Conservation (phyloP, 768 basidiomycete genomes). For the Phanerochaete sordida region DNA sequence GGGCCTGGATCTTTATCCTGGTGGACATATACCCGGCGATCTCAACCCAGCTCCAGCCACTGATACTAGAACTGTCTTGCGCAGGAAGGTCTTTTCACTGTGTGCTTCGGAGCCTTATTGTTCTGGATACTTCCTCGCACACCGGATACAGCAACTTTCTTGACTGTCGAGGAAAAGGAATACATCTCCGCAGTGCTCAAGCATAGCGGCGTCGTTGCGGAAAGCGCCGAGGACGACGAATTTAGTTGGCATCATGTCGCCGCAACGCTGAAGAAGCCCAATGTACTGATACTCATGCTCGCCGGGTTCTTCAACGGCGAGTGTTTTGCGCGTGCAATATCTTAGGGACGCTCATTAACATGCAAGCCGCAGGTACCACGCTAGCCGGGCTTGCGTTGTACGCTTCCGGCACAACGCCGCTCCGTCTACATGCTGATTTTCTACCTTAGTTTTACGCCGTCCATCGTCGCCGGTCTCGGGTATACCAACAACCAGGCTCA, state of each 20-base stretch:
- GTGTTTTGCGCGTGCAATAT: too few relatives aligned
- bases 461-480: too few relatives aligned
- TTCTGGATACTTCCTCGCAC: conserved; percentile 9
- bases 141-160: background rate
- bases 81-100: conserved; percentile 13
- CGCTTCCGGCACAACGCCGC: too few relatives aligned
- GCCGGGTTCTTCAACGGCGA: conserved; percentile 13
- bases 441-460: too few relatives aligned
- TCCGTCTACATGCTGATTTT: too few relatives aligned
- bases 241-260: conserved; percentile 9
- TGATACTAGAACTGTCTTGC: background rate
- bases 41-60: background rate
- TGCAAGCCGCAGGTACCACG: too few relatives aligned
- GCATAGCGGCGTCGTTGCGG: conserved; percentile 10
- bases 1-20: conserved; percentile 69
- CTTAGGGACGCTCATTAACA: too few relatives aligned
- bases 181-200: conserved; percentile 8
- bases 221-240: conserved; percentile 1
- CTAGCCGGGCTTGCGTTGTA: too few relatives aligned
- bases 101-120: conserved; percentile 5
- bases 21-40: conserved; percentile 24
- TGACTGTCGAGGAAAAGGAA: conserved; percentile 12
- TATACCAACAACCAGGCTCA: too few relatives aligned
- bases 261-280: conserved; percentile 9
- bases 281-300: conserved; percentile 8